Conservation (phyloP, 768 basidiomycete genomes). For the Tulasnella sp. region DNA sequence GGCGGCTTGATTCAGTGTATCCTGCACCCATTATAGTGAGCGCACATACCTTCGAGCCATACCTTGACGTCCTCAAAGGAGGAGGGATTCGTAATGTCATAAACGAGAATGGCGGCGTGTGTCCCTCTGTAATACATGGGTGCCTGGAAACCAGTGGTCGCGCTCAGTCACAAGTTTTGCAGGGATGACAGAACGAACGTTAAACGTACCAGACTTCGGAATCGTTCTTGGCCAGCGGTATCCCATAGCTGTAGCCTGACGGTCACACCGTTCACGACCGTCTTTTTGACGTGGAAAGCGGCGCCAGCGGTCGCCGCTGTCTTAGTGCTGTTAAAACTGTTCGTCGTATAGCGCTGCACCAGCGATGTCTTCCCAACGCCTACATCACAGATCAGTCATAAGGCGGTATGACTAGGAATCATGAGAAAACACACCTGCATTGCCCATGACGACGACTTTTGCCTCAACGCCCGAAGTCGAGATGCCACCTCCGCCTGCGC, state of each 20-base stretch:
- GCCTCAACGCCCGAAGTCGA: conserved; percentile 57
- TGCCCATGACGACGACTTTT: conserved; percentile 94
- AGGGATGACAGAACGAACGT: not conserved
- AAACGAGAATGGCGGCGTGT: conserved; percentile 85
- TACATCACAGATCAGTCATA: conserved; percentile 25
- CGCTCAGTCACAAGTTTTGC: not conserved
- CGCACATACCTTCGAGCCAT: conserved; percentile 67
- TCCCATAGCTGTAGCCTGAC: conserved; percentile 87
- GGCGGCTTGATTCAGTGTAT: conserved; percentile 15
- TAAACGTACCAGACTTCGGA: conserved; percentile 69
- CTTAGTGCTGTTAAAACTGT: conserved; percentile 80
- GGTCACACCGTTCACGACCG: conserved; percentile 71
- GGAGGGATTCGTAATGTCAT: conserved; percentile 85
- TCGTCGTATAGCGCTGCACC: conserved; percentile 80
- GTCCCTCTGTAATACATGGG: conserved; percentile 97
- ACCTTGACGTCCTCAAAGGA: conserved; percentile 85
- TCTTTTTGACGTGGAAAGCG: conserved; percentile 90
- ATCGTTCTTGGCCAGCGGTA: conserved; percentile 88
- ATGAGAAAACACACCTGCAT: conserved; percentile 38
- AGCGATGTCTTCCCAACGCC: conserved; percentile 91
- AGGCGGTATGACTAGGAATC: not conserved
- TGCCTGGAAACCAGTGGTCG: conserved; percentile 39
- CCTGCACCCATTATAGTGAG: not conserved
- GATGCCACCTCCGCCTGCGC: not conserved
- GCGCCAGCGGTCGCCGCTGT: conserved; percentile 87